Base-by-base conservation (phyloP, 306 rosid species). In the Gynostemma pentaphyllum region DNA sequence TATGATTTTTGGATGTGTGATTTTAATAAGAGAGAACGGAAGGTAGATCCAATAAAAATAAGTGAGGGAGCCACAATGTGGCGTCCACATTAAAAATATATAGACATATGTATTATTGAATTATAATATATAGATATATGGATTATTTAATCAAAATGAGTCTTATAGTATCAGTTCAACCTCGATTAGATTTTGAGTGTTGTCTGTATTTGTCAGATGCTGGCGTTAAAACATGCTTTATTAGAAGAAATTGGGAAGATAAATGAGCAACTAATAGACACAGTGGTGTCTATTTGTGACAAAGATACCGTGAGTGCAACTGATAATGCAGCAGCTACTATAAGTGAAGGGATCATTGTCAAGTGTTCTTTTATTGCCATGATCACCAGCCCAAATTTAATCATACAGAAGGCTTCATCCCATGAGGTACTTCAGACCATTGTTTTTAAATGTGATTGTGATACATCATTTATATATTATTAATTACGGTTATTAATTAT, bases 201-300 rank as follows among this genome's bases (percentile, higher is more conserved):
- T 34, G 39, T 34, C 39, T 34, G 5, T 34, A 34, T 34, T 0
- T 34, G 39, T 34, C 39, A 48, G 24, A 15, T 49, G 62, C 74
- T 74, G 81, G 86, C 83, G 87, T 82, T 69, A 66, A 81, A 81
- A 68, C 94, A 81, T 50, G 82, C 88, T 69, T 86, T 90, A 68
- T 65, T 78, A 70, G 90, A 83, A 79, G 97, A 90, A 78, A 85
- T 87, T 72, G 74, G 81, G 75, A 81, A 80, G 61, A 90, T 87
- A 68, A 90, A 90, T 85, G 71, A 67, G 62, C 72, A 69, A 61
- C 97, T 90, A 45, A 85, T 90, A 39, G 95, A 90, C 81, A 85
- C 94, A 5, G 84, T 83, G 32, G 90, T 87, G 24, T 85, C 77
- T 57, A 72, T 85, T 22, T 83, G 87, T 63, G 74, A 82, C 41